Percentiles rank a stretch among this genome's conserved stretches.
Conservation (phyloP, 2,329 filamentous ascomycete species). For the Nannizziopsis barbatae region DNA sequence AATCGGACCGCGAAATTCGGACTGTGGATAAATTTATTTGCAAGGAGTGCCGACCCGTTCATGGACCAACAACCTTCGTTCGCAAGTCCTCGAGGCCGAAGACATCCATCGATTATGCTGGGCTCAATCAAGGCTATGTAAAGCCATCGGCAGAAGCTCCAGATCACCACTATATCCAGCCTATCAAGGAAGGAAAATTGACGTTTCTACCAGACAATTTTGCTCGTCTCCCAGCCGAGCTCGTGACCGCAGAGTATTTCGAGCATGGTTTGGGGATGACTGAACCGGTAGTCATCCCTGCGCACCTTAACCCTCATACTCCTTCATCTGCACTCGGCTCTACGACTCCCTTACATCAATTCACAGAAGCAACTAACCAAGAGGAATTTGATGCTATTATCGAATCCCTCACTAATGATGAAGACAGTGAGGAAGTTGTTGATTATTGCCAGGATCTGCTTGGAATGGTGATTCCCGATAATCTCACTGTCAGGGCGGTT, state of each 20-base stretch:
- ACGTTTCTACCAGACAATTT: slow-evolving; percentile 51
- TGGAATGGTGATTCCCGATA: slow-evolving; percentile 57
- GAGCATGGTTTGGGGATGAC: slow-evolving; percentile 53
- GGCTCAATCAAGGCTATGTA: slow-evolving; percentile 54
- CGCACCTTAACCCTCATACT: slow-evolving; percentile 47
- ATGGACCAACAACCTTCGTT: slow-evolving; percentile 55
- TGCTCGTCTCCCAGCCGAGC: slow-evolving; percentile 51
- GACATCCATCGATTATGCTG: slow-evolving; percentile 57
- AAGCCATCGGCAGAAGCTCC: slow-evolving; percentile 53
- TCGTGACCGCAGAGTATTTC: slow-evolving; percentile 53
- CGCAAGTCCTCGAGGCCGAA: slow-evolving; percentile 55
- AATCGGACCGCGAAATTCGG: slow-evolving; percentile 51
- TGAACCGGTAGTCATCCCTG: slow-evolving; percentile 56
- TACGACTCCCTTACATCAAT: slow-evolving; percentile 22
- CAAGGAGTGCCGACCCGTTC: slow-evolving; percentile 45
- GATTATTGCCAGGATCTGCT: slow-evolving; percentile 54
- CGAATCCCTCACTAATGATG: slow-evolving; percentile 28
- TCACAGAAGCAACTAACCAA: slow-evolving; percentile 27
- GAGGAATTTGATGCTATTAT: slow-evolving; percentile 28
- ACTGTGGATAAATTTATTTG: slow-evolving; percentile 60
- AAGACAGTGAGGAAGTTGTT: slow-evolving; percentile 35
- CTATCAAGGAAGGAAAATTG: slow-evolving; percentile 54
- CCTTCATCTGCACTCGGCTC: slow-evolving; percentile 23
- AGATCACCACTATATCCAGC: slow-evolving; percentile 57
- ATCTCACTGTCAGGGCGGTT: slow-evolving; percentile 52